Evolutionary conservation across 2,329 filamentous ascomycete species (phyloP).

Genomic region (Colletotrichum nymphaeae): DNA sequence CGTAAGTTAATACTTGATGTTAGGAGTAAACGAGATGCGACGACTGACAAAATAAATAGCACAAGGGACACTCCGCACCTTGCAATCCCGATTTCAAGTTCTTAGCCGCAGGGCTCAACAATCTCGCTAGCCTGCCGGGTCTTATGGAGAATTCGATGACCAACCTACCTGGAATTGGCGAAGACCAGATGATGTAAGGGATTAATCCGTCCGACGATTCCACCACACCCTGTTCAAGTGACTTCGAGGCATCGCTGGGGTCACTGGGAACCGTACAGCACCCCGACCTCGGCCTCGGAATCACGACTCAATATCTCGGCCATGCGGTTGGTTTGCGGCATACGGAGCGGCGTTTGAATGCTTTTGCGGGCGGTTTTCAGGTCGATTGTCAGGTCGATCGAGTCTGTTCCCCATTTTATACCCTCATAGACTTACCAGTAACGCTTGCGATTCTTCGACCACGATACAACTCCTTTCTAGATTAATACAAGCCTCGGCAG

Average conservation of each 20-base stretch:
- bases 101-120: constrained; percentile 56
- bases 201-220: neutral
- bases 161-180: constrained; percentile 55
- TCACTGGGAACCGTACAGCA: neutral
- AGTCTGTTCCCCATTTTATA: constrained; percentile 35
- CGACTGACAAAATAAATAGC: constrained; percentile 51
- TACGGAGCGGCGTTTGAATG: constrained; percentile 30
- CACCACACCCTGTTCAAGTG: neutral
- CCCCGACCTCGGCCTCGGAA: neutral
- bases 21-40: neutral
- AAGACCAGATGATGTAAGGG: constrained; percentile 50
- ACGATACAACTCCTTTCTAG: constrained; percentile 20
- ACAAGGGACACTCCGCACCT: constrained; percentile 85
- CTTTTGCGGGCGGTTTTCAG: constrained; percentile 22
- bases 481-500: constrained; percentile 22
- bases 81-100: constrained; percentile 84
- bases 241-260: neutral
- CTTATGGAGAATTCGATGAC: constrained; percentile 40
- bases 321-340: constrained; percentile 22
- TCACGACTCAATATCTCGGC: neutral
- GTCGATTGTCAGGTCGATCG: constrained; percentile 28
- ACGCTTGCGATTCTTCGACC: constrained; percentile 30
- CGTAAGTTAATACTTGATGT: constrained; percentile 55
- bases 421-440: constrained; percentile 37
- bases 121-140: constrained; percentile 44